Evolutionary conservation across 768 basidiomycete genomes (phyloP), one percentile per base, ranked within the genome.

Genomic region (Pisolithus marmoratus): DNA sequence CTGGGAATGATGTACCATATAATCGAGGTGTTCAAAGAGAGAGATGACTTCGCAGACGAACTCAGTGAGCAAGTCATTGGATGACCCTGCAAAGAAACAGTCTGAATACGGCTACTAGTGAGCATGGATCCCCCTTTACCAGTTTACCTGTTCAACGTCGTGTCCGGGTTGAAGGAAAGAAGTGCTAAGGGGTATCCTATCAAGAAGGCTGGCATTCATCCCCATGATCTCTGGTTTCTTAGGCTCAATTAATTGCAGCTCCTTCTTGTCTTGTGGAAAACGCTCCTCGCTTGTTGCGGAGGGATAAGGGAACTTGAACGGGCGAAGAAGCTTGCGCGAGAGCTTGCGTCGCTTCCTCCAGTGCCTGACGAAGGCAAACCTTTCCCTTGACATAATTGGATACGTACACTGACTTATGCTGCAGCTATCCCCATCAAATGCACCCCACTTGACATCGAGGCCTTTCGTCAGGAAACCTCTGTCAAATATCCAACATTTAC

Each of bases 401-500:
- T 48, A 53, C 55, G 17, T 59, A 54, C 40, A 52, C 26, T 50
- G 46, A 24, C 47, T 6, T 20, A 44, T 46, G 24, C 46, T 11
- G 37, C 65, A 81, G 81, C 72, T 51, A 75, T 83, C 42, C 81
- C 79, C 38, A 85, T 96, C 62, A 98, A 97, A 69, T 86, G 93
- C 5, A 84, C 90, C 0, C 94, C 96, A 2, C 70, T 93, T 46
- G 96, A 98, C 68, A 86, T 97, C 47, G 85, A 93, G 55, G 74
- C 80, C 8, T 99, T 96, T 69, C 85, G 87, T 22, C 82, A 84
- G 65, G 96, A 99, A 69, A 94, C 90, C 11, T 81, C 87, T 8
- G 84, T 92, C 57, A 99, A 99, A 70, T 99, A 97, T 62, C 96
- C 96, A 3, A 95, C 96, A 0, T 98, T 97, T 67, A 76, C 78